Evolutionary conservation across 495 filamentous ascomycete species (phyloP).

Genomic region (Penicillium psychrofluorescens): DNA sequence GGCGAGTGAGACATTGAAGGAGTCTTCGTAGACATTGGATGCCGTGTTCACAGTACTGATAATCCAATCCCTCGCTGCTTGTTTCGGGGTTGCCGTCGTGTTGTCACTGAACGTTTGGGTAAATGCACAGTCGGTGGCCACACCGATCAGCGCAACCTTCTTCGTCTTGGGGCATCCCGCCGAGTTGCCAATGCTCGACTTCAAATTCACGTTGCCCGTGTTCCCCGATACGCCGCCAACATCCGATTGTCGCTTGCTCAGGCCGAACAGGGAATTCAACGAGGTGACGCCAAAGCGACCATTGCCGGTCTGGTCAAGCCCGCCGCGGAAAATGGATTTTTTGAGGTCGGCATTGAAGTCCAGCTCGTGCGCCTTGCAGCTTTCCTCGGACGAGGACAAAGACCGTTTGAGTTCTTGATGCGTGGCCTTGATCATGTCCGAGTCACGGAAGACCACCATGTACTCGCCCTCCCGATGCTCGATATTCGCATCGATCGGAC

Average conservation of each 20-base stretch:
- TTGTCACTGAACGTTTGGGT: slow-evolving; percentile 55
- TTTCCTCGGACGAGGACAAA: slow-evolving; percentile 13
- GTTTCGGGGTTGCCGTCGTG: slow-evolving; percentile 24
- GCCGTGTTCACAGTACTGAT: slow-evolving; percentile 82
- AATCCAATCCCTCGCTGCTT: slow-evolving; percentile 58
- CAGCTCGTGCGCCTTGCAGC: slow-evolving; percentile 61
- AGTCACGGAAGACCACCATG: slow-evolving; percentile 90
- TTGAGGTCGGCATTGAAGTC: slow-evolving; percentile 60
- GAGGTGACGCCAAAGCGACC: slow-evolving; percentile 47
- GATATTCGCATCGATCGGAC: slow-evolving; percentile 64
- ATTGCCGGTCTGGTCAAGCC: slow-evolving; percentile 26
- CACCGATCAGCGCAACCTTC: slow-evolving; percentile 84
- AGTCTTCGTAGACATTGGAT: slow-evolving; percentile 76
- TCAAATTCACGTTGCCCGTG: slow-evolving; percentile 76
- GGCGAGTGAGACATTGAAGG: slow-evolving; percentile 91
- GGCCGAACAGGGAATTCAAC: slow-evolving; percentile 48
- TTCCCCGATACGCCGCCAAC: slow-evolving; percentile 58
- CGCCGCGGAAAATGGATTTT: slow-evolving; percentile 54
- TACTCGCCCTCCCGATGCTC: slow-evolving; percentile 57
- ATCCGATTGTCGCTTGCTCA: slow-evolving; percentile 43
- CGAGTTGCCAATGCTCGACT: slow-evolving; percentile 70
- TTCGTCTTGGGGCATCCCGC: slow-evolving; percentile 78
- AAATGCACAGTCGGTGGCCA: slow-evolving; percentile 90
- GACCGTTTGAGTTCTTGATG: slow-evolving; percentile 50
- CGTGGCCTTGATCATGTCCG: slow-evolving; percentile 56